These are phyloP conservation scores for Apiosordaria backusii DNA, from an alignment of 495 filamentous ascomycete genomes.

Conservation along the genomic window DNA sequence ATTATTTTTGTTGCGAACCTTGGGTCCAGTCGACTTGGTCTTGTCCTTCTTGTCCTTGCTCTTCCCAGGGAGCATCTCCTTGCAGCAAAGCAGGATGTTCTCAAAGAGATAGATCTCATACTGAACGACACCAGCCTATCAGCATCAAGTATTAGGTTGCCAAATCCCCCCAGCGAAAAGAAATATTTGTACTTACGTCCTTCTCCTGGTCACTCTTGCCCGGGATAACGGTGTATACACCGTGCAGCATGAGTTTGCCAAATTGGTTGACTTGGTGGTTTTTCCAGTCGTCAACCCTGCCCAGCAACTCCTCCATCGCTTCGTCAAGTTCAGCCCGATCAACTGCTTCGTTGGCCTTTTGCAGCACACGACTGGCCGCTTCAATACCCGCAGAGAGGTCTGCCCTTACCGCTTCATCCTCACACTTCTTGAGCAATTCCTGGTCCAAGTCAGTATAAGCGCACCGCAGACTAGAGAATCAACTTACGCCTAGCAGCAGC, in stretches of 20 bases:
- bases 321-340: constrained; percentile 76
- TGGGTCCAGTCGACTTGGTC: constrained; percentile 44
- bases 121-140: constrained; percentile 40
- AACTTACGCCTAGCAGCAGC: constrained; percentile 73
- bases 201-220: constrained; percentile 74
- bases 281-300: constrained; percentile 97
- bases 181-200: constrained; percentile 58
- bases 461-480: constrained; percentile 24
- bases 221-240: constrained; percentile 91
- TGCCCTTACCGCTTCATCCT: constrained; percentile 61
- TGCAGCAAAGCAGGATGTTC: constrained; percentile 93
- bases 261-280: constrained; percentile 85
- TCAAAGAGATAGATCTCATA: constrained; percentile 98
- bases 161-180: neutral
- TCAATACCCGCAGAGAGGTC: constrained; percentile 71
- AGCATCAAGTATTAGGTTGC: neutral
- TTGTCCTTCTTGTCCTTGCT: constrained; percentile 68
- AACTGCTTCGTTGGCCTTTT: constrained; percentile 83
- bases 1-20: constrained; percentile 68
- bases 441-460: constrained; percentile 33
- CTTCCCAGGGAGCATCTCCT: constrained; percentile 86
- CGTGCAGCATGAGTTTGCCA: constrained; percentile 81
- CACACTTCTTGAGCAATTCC: constrained; percentile 82
- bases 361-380: constrained; percentile 70
- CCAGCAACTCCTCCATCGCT: constrained; percentile 73